phyloP scores from a whole-genome alignment of 2,329 filamentous ascomycete species.

The Penicillium aurantiogriseum region DNA sequence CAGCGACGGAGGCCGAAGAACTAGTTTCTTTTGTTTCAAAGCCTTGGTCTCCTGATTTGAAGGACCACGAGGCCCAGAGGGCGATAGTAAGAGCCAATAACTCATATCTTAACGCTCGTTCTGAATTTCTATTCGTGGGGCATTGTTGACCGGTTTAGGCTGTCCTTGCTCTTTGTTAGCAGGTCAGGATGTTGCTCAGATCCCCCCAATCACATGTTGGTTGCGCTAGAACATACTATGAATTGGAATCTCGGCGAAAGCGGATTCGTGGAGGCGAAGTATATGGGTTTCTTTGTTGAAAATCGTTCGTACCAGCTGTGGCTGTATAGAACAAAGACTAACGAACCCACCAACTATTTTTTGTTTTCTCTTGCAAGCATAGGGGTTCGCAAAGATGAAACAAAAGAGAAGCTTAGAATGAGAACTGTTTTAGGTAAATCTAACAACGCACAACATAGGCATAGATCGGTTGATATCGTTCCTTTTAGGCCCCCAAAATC shows the following conservation, averaged over 20 bases:
- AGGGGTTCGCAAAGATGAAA: neutral
- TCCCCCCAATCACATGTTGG: neutral
- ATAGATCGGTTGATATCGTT: neutral
- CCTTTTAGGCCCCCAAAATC: conserved; percentile 4
- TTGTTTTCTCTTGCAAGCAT: neutral
- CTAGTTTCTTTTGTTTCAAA: conserved; percentile 1
- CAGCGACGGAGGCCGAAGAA: conserved; percentile 7
- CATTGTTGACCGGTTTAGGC: conserved; percentile 1
- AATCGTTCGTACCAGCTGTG: neutral
- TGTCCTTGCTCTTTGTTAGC: neutral
- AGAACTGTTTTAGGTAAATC: neutral
- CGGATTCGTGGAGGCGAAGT: neutral
- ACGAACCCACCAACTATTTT: neutral
- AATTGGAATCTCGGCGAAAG: neutral
- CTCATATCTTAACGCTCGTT: conserved; percentile 3
- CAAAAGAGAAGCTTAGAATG: neutral
- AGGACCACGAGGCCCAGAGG: neutral
- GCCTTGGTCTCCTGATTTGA: neutral
- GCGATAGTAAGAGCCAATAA: conserved; percentile 1
- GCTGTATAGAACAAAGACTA: conserved; percentile 2
- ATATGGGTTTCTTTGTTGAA: conserved; percentile 1
- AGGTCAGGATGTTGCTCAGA: neutral
- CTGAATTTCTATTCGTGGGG: neutral
- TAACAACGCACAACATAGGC: neutral
- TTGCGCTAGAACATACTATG: neutral